phyloP scores from a whole-genome alignment of 805 yeast species.

The Scheffersomyces stipitis region DNA sequence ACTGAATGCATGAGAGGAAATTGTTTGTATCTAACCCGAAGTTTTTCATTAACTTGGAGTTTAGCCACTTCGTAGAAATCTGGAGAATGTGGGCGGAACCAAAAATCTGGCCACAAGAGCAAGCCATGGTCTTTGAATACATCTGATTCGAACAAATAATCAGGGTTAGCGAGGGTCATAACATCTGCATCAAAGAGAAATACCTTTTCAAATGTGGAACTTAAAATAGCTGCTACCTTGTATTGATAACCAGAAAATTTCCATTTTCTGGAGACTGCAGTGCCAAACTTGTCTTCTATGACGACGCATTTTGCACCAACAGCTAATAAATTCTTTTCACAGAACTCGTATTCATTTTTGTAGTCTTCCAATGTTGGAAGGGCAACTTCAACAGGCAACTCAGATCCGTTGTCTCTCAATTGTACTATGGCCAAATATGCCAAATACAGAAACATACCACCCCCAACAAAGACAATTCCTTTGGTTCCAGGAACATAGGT shows the following conservation, averaged over 20 bases:
- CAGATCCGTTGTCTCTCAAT: constrained; percentile 42
- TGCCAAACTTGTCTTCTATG: constrained; percentile 33
- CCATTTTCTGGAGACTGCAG: constrained; percentile 14
- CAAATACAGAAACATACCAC: constrained; percentile 43
- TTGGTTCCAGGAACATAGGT: constrained; percentile 6
- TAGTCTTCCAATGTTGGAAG: constrained; percentile 41
- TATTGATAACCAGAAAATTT: constrained; percentile 34
- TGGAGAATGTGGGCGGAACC: constrained; percentile 22
- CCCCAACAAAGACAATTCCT: constrained; percentile 40
- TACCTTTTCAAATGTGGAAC: constrained; percentile 46
- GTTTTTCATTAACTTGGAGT: constrained; percentile 10
- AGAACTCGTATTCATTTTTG: constrained; percentile 32
- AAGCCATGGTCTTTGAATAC: constrained; percentile 13
- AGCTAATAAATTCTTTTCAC: constrained; percentile 39
- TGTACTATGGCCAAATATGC: constrained; percentile 39
- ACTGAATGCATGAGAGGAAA: constrained; percentile 4
- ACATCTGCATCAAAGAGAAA: constrained; percentile 50
- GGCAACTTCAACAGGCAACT: constrained; percentile 44
- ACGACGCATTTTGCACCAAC: constrained; percentile 43
- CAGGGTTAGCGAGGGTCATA: constrained; percentile 44
- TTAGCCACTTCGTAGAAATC: constrained; percentile 18
- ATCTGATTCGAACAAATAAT: constrained; percentile 22
- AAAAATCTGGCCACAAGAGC: constrained; percentile 22
- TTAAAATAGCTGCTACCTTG: constrained; percentile 44
- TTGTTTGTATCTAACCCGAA: constrained; percentile 4